Conservation (phyloP, 2,329 filamentous ascomycete genomes). For the Trichoderma sp. region DNA sequence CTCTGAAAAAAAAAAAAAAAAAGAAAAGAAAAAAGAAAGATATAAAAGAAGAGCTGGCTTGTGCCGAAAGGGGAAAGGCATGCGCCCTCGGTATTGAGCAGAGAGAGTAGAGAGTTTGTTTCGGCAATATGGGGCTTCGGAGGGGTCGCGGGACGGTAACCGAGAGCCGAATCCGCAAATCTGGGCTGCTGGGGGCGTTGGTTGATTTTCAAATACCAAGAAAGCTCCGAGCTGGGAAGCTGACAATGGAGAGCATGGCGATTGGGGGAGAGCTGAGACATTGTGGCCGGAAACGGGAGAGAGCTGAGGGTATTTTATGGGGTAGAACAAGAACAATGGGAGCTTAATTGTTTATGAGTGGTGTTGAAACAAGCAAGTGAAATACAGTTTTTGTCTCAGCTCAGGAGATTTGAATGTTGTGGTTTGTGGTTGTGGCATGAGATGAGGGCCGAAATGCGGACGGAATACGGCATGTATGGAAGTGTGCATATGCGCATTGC, state of each 20-base stretch:
- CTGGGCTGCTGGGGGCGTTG: neutral
- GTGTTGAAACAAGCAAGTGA: neutral
- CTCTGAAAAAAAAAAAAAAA: neutral
- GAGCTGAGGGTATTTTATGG: neutral
- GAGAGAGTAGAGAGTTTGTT: neutral
- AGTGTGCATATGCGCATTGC: neutral
- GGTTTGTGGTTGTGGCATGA: neutral
- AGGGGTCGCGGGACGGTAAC: neutral
- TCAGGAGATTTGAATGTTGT: no score
- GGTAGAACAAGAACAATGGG: neutral
- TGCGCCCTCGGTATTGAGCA: neutral
- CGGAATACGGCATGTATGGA: neutral
- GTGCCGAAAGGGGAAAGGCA: neutral
- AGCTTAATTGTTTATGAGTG: neutral
- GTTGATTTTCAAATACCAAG: neutral
- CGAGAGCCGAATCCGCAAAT: slow-evolving; percentile 12
- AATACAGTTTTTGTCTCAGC: neutral
- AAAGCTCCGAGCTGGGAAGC: neutral
- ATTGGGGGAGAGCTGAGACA: neutral
- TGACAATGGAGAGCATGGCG: neutral
- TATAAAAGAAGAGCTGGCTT: neutral
- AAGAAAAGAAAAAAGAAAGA: neutral
- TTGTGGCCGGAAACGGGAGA: neutral
- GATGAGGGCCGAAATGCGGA: neutral
- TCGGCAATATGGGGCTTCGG: slow-evolving; percentile 6